Evolutionary conservation across 1,284 basidiomycete species (phyloP), one percentile per base, ranked within the genome.

Genomic region (Coniophora puteana): DNA sequence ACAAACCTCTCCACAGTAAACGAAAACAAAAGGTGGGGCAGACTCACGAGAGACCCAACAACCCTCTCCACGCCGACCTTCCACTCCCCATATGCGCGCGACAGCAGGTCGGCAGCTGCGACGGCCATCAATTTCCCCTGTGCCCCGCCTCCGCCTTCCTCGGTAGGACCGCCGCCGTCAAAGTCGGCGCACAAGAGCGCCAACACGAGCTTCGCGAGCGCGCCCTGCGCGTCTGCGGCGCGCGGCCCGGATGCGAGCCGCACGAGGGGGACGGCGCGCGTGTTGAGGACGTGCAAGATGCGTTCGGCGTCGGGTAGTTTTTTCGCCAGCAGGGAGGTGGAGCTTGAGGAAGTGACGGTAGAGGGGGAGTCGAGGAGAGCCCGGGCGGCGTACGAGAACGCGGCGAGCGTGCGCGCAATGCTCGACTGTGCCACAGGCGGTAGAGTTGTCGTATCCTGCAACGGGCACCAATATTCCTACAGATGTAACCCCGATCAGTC

Each of bases 401-500:
- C 55, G 32, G 61, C 63, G 0, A 76, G 57, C 44, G 68, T 71
- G 20, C 71, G 66, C 25, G 55, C 52, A 21, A 62, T 55, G 29
- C 69, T 55, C 33, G 61, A 45, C 41, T 53, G 54, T 20, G 69
- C 53, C 7, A 74, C 45, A 4, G 66, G 61, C 1, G 65, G 65
- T 30, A 62, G 61, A 2, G 55, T 41, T 16, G 51, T 48, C 8
- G 59, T 12, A 58, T 56, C 11, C 3, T 22, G 21, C n/a, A 20
- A 16, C 13, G 55, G 52, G 7, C 61, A 55, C 79, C 80, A 82
- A 50, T 71, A 71, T 47, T 73, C 66, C 75, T 78, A 13, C 20
- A 30, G 26, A 36, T 23, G 25, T 11, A 35, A 38, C 14, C 8
- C 32, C 35, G 35, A 10, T 25, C 10, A 43, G 38, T 17, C 11